Evolutionary conservation across 2,329 filamentous ascomycete genomes (phyloP).

Genomic region (Emergomyces orientalis): DNA sequence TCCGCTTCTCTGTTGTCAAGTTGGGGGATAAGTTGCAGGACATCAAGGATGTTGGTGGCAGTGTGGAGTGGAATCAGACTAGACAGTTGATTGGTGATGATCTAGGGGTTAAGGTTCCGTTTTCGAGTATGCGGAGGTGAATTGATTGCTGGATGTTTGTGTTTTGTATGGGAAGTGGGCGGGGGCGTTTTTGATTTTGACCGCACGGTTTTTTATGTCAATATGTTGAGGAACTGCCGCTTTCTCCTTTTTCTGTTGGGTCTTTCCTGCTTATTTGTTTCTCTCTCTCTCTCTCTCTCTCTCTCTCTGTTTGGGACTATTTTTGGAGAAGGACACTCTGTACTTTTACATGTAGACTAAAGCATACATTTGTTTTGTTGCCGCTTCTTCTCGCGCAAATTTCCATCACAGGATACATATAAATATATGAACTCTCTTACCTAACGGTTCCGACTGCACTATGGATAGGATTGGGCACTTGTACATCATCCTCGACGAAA

Average conservation of each 20-base stretch:
- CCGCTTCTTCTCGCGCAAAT: not conserved
- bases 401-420: not conserved
- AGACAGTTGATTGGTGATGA: conserved; percentile 18
- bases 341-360: not conserved
- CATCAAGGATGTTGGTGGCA: conserved; percentile 49
- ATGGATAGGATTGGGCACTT: not conserved
- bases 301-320: not conserved
- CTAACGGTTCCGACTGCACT: not conserved
- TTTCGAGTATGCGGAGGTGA: conserved; percentile 2
- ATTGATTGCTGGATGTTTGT: not conserved
- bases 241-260: not conserved
- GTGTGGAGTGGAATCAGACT: conserved; percentile 44
- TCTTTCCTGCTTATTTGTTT: not conserved
- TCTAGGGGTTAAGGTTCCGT: conserved; percentile 1
- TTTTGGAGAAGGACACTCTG: not conserved
- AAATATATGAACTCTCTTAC: no score
- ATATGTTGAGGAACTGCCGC: not conserved
- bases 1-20: conserved; percentile 78
- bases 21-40: conserved; percentile 60
- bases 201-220: not conserved
- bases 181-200: conserved; percentile 1
- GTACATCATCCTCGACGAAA: not conserved
- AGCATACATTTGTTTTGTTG: not conserved
- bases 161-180: not conserved
- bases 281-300: not conserved